Percentiles rank a stretch among this genome's conserved stretches.
phyloP scores from a whole-genome alignment of 2,329 filamentous ascomycete genomes.

The Botrytis sinoallii region DNA sequence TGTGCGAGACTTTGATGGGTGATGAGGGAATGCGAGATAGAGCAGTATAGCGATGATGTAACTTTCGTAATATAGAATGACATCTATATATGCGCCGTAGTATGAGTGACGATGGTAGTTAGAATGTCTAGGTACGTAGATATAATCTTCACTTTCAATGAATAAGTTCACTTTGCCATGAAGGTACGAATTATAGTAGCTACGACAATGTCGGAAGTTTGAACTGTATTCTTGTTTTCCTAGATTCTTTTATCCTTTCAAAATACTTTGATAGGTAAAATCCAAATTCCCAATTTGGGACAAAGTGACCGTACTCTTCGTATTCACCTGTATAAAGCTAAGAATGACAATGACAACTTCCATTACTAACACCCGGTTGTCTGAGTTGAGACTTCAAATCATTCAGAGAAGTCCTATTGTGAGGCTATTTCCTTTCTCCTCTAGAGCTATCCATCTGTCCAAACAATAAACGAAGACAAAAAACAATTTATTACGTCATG shows the following conservation, averaged over 20 bases:
- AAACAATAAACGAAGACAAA: neutral
- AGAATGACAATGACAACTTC: neutral
- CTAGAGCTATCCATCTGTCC: neutral
- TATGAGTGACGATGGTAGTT: neutral
- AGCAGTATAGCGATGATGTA: neutral
- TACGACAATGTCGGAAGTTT: neutral
- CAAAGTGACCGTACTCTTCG: neutral
- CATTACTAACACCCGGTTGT: too few species aligned
- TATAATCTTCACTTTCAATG: neutral
- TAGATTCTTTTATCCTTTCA: neutral
- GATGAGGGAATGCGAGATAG: neutral
- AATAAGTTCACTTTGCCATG: neutral
- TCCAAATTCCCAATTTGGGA: neutral
- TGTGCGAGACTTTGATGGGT: neutral
- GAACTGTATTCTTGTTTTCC: neutral
- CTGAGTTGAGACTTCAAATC: neutral
- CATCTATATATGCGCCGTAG: neutral
- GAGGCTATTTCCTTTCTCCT: neutral
- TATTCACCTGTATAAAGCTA: neutral
- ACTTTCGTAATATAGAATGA: neutral
- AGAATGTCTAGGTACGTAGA: neutral
- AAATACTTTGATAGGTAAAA: neutral
- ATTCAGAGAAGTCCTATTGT: neutral
- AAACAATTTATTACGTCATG: neutral
- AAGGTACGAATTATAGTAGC: too few species aligned